Conservation (phyloP, 2,329 filamentous ascomycete genomes). For the Fusarium coicis region DNA sequence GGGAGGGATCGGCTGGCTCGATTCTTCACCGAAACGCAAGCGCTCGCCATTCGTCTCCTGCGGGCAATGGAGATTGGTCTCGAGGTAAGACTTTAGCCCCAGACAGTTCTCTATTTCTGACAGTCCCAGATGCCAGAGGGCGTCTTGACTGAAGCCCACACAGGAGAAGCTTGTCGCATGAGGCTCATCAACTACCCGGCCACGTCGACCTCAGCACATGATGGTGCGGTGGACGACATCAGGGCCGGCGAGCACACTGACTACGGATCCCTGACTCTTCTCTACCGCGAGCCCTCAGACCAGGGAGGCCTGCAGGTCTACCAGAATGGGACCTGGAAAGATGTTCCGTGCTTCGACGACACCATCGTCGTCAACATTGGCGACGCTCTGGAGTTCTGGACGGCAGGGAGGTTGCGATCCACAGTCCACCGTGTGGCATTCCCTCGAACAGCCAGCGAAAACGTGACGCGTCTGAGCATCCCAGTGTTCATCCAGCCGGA, state of each 20-base stretch:
- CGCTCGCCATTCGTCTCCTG: not conserved
- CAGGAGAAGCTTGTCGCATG: not conserved
- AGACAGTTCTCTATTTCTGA: rapidly evolving
- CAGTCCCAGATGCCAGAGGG: not conserved
- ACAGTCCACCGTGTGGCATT: not conserved
- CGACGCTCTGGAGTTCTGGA: not conserved
- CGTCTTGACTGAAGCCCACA: not conserved
- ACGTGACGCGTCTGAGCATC: not conserved
- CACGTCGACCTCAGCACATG: not conserved
- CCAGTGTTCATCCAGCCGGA: not conserved
- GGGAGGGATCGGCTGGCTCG: not conserved
- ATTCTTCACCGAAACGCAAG: not conserved
- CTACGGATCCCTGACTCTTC: not conserved
- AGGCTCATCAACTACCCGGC: not conserved
- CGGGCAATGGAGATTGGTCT: not conserved
- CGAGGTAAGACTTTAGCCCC: not conserved
- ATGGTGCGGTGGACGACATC: not conserved
- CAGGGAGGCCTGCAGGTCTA: not conserved
- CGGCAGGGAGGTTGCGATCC: rapidly evolving
- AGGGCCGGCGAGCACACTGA: not conserved
- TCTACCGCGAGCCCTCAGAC: not conserved
- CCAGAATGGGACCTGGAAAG: not conserved
- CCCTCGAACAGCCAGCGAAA: not conserved
- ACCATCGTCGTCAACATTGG: not conserved
- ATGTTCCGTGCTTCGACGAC: not conserved